Evolutionary conservation across 228 moss, liverwort and hornwort species (phyloP).

Genomic region (Sphagnum fallax): DNA sequence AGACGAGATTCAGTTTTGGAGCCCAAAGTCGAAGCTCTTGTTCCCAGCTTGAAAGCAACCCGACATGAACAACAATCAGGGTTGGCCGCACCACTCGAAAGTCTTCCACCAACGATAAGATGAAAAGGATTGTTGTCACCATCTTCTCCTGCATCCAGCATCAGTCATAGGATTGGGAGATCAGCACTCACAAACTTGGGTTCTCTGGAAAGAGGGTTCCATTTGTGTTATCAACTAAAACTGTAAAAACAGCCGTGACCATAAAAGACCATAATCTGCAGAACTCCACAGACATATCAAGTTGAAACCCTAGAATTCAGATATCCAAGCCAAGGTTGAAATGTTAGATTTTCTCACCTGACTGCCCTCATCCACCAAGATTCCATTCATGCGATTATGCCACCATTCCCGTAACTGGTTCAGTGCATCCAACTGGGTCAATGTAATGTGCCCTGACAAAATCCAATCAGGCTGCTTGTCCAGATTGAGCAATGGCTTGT

Average conservation of each 20-base stretch:
- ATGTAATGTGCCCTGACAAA: slow-evolving; percentile 7
- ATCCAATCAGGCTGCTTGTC: slow-evolving; percentile 61
- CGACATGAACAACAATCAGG: slow-evolving; percentile 45
- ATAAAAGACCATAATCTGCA: neutral
- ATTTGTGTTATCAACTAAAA: neutral
- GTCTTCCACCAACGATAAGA: slow-evolving; percentile 74
- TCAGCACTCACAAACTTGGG: neutral
- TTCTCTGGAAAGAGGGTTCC: neutral
- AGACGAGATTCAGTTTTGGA: slow-evolving; percentile 44
- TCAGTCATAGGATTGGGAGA: neutral
- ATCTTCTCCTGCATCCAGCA: slow-evolving; percentile 67
- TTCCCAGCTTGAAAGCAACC: slow-evolving; percentile 48
- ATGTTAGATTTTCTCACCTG: slow-evolving; percentile 38
- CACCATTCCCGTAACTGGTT: slow-evolving; percentile 55
- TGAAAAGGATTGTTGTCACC: slow-evolving; percentile 59
- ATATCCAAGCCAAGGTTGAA: too few species aligned
- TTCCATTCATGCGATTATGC: slow-evolving; percentile 59
- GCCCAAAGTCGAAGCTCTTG: slow-evolving; percentile 40
- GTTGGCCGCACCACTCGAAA: slow-evolving; percentile 41
- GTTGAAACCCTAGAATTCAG: too few species aligned
- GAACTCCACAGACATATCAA: too few species aligned
- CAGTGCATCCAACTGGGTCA: slow-evolving; percentile 51
- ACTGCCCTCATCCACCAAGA: slow-evolving; percentile 69
- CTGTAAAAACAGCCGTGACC: neutral
- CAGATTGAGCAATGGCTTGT: slow-evolving; percentile 21